phyloP scores from a whole-genome alignment of 2,329 filamentous ascomycete species.

The Mycogone perniciosa region DNA sequence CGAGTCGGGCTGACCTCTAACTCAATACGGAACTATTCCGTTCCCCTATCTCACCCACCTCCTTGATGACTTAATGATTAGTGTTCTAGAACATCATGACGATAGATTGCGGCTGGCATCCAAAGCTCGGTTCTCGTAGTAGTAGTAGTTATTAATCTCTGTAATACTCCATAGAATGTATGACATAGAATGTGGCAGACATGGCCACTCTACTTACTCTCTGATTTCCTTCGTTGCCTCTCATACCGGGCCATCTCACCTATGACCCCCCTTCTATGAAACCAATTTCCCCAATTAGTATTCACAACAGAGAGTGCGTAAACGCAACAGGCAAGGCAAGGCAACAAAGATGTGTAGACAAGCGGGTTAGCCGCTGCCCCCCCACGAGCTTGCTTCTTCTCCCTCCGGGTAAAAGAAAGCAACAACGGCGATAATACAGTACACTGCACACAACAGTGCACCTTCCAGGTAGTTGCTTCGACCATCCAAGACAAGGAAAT shows the following conservation, averaged over 20 bases:
- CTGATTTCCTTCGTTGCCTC: not conserved
- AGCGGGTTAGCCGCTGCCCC: slow-evolving; percentile 12
- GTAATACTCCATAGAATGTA: too few relatives aligned
- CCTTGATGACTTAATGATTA: too few relatives aligned
- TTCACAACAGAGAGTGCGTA: not conserved
- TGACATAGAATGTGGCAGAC: too few relatives aligned
- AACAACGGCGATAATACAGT: slow-evolving; percentile 60
- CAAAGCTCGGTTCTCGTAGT: too few relatives aligned
- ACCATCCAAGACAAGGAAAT: slow-evolving; percentile 79
- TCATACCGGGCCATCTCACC: slow-evolving; percentile 2
- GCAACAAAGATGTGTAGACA: not conserved
- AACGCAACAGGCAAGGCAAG: not conserved
- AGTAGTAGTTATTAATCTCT: too few relatives aligned
- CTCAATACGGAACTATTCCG: not conserved
- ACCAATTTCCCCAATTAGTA: not conserved
- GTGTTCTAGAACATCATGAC: too few relatives aligned
- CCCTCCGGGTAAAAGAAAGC: slow-evolving; percentile 60
- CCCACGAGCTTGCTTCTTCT: slow-evolving; percentile 39
- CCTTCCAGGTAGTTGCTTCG: slow-evolving; percentile 84
- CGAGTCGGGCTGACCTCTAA: too few relatives aligned
- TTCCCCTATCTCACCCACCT: not conserved
- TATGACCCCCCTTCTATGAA: not conserved
- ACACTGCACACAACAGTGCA: slow-evolving; percentile 58
- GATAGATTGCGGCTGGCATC: too few relatives aligned
- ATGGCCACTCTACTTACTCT: not conserved